Evolutionary conservation across 2,329 filamentous ascomycete genomes (phyloP), one percentile per base, ranked within the genome.

Genomic region (Orbilia ellipsospora): DNA sequence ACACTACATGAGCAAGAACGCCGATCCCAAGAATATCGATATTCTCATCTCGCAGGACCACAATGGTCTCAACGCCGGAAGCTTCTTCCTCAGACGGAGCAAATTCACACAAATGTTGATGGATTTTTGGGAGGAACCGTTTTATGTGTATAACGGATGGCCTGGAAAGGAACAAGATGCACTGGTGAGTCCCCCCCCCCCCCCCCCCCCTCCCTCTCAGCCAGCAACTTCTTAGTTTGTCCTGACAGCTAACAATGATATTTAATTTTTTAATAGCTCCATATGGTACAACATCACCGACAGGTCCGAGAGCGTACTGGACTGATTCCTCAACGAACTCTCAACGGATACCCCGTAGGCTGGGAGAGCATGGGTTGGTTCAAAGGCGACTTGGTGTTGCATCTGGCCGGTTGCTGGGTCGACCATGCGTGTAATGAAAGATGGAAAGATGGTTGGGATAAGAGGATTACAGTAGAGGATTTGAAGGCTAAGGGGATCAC

Each of bases 321-420:
- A 26, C 79, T 83, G 42, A 82, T 82, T 59, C 79, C 79, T 0
- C 81, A 82, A 77, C 80, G 81, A 64, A 80, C 80, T 20, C 80
- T 83, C 72, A 83, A 83, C 66, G 80, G 81, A 3, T 83, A 83
- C 72, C 80, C 79, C 0, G 78, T 82, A 20, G 82, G 81, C 12
- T 81, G 79, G 48, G 72, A 79, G 44, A 78, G 80, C 60, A 83
- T 83, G 82, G 81, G 80, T 20, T 83, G 82, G 78, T 78, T 79
- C 20, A 80, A 81, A 36, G 82, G 82, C 52, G 82, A 83, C 66
- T 68, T 83, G n/a, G 79, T 81, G 7, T 82, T 83, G 23, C 82
- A 83, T 77, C 79, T 83, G 59, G 82, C 82, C 0, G 82, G 82
- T 16, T 83, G 82, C 77, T 83, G 82, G 82, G 81, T 82, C 5